Percentiles rank a stretch among this genome's conserved stretches.
These are phyloP conservation scores for Ampelocalamus luodianensis DNA, from an alignment of 176 grass and related monocot genomes.

Conservation along the genomic window DNA sequence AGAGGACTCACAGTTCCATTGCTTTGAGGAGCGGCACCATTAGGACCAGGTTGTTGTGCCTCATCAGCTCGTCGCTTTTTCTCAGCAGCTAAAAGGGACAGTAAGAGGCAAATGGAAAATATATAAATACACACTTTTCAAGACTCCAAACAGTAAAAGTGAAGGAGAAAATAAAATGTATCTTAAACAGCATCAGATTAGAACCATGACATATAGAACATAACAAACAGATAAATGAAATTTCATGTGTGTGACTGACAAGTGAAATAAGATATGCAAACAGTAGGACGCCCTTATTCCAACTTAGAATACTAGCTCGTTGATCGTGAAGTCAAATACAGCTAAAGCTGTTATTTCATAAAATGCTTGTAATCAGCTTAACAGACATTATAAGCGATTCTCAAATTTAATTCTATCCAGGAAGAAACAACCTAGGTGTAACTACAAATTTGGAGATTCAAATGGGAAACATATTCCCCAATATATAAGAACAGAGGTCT, in stretches of 20 bases:
- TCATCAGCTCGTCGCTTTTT: constrained; percentile 81
- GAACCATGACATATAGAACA: not conserved
- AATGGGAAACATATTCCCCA: not conserved
- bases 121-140: constrained; percentile 17
- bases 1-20: constrained; percentile 86
- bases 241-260: not conserved
- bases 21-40: constrained; percentile 55
- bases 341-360: not conserved
- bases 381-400: not conserved
- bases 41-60: constrained; percentile 59
- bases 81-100: constrained; percentile 59
- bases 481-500: not conserved
- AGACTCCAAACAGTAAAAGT: constrained; percentile 19
- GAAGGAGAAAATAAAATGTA: constrained; percentile 11
- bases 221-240: not conserved
- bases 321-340: not conserved
- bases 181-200: constrained; percentile 2
- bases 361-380: not conserved
- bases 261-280: not conserved
- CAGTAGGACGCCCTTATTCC: not conserved
- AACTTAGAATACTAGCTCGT: not conserved
- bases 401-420: not conserved
- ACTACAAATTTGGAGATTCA: not conserved
- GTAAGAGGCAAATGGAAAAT: constrained; percentile 31
- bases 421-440: not conserved